Base-by-base conservation (phyloP, 495 filamentous ascomycete species). In the Talaromyces thailandensis region DNA sequence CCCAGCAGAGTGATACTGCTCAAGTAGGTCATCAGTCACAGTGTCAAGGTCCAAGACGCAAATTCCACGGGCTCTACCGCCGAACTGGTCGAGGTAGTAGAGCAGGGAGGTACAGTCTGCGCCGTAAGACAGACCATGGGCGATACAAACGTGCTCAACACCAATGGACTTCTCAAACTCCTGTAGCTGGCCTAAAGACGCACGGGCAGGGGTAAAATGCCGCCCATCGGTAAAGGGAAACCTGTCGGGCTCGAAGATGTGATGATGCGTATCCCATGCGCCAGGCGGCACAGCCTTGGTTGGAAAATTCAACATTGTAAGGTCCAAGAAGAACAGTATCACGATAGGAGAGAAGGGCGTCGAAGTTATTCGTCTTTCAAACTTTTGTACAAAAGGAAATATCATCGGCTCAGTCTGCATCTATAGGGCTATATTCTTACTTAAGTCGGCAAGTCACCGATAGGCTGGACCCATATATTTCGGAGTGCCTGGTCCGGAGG, bases 261-360 rank as follows among this genome's bases (percentile, higher is more conserved):
- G 63, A 51, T 53, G 50, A 50, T 64, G 63, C 6, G 63, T 64
- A 40, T 64, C 63, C 63, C 63, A 64, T 16, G 63, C 63, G 18
- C 48, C 48, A 21, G 63, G 21, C 24, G 63, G 63, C 43, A 64
- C 58, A 4, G 58, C 55, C 35, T 64, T 53, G 2, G 51, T 31
- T 45, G 23, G 23, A 56, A 4, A 56, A 25, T 11, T 56, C 52
- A 7, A 25, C 23, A 26, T 56, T 26, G 9, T 25, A 18, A 9
- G 11, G 40, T 45, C 40, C 8, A 45, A 45, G 18, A 9, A 45
- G 40, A 45, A 45, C n/a, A 45, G 40, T 45, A 14, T 3, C 2
- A 45, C 18, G 40, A n/a, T n/a, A n/a, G n/a, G n/a, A n/a, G n/a
- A n/a, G n/a, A 14, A 45, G 8, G 11, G 18, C 18, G 2, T 9